Conservation (phyloP, 257 asterid genomes). For the Lycium ferocissimum region DNA sequence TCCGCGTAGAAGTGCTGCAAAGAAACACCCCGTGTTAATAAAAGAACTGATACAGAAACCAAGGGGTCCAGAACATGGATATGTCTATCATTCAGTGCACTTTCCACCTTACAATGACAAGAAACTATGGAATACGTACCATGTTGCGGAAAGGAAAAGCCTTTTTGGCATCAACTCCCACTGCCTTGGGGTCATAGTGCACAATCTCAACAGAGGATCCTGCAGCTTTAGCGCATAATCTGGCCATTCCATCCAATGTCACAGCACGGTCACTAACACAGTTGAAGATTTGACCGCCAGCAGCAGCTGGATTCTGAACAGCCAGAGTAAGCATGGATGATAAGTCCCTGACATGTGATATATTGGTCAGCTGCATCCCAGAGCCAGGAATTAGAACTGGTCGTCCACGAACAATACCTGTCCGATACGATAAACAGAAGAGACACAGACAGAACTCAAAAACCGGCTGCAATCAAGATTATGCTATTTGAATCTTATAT, state of each 20-base stretch:
- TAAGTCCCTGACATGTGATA: constrained; percentile 83
- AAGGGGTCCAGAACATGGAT: background rate
- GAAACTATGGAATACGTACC: constrained; percentile 50
- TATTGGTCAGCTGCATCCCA: constrained; percentile 90
- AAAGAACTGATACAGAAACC: background rate
- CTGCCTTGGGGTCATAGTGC: constrained; percentile 85
- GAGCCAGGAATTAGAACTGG: constrained; percentile 89
- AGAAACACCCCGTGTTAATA: constrained; percentile 9
- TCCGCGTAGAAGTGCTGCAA: constrained; percentile 93
- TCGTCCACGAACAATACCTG: constrained; percentile 89
- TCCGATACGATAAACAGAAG: constrained; percentile 6
- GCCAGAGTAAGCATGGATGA: constrained; percentile 85
- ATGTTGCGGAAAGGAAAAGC: constrained; percentile 96
- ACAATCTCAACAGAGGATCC: constrained; percentile 80
- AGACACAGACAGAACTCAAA: background rate
- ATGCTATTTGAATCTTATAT: background rate
- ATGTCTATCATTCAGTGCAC: background rate
- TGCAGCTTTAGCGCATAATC: constrained; percentile 80
- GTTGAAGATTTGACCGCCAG: constrained; percentile 78
- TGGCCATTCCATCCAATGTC: constrained; percentile 93
- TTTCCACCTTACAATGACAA: constrained; percentile 11
- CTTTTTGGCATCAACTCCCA: constrained; percentile 87
- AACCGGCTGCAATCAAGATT: background rate
- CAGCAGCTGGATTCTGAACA: constrained; percentile 73
- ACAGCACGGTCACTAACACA: constrained; percentile 93